phyloP scores from a whole-genome alignment of 139 green algal species.

The Picochlorum sp. region DNA sequence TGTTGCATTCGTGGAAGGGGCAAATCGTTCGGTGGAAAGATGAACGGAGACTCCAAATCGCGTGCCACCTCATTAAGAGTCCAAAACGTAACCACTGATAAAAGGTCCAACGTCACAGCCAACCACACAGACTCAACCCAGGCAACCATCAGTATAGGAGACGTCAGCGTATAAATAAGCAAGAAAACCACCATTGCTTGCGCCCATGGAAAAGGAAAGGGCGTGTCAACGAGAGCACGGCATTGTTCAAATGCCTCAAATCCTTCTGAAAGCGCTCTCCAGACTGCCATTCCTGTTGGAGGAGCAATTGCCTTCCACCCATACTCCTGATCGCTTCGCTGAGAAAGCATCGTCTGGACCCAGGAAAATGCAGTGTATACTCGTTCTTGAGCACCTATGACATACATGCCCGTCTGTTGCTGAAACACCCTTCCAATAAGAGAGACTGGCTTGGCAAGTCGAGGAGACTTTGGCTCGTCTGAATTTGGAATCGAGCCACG shows the following conservation, averaged over 20 bases:
- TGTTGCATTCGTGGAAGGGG: conserved; percentile 44
- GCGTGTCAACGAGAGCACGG: conserved; percentile 40
- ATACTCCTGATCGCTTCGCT: conserved; percentile 4
- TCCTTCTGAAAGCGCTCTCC: neutral
- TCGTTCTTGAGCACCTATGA: conserved; percentile 19
- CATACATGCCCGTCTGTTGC: conserved; percentile 7
- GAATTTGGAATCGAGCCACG: no score
- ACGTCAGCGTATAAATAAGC: conserved; percentile 24
- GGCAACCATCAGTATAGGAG: conserved; percentile 33
- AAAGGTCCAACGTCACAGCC: conserved; percentile 13
- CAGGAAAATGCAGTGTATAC: conserved; percentile 15
- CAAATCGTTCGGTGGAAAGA: conserved; percentile 50
- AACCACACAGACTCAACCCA: conserved; percentile 24
- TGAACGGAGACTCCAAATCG: conserved; percentile 48
- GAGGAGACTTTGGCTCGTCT: neutral
- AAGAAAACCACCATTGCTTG: conserved; percentile 49
- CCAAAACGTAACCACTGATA: conserved; percentile 29
- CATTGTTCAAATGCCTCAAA: conserved; percentile 25
- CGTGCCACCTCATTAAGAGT: conserved; percentile 37
- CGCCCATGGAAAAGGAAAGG: conserved; percentile 59
- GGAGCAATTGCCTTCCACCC: conserved; percentile 24
- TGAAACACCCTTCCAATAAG: neutral
- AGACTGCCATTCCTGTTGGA: conserved; percentile 18
- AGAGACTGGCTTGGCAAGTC: neutral
- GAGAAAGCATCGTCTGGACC: conserved; percentile 15